Evolutionary conservation across 2,329 filamentous ascomycete species (phyloP).

Genomic region (Neurospora crassa): DNA sequence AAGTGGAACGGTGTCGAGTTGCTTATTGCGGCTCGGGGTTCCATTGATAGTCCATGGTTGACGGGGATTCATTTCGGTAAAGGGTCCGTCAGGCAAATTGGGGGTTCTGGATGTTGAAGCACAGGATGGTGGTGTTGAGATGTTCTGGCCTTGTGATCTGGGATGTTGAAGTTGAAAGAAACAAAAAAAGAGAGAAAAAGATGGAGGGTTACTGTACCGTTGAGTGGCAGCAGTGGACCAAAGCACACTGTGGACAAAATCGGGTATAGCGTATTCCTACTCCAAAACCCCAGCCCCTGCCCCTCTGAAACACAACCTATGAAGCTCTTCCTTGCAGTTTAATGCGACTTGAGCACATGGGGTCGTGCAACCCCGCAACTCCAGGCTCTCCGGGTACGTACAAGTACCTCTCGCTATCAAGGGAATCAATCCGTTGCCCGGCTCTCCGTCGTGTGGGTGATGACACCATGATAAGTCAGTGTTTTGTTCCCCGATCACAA

Average conservation of each 20-base stretch:
- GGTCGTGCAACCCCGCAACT: background rate
- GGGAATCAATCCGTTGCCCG: background rate
- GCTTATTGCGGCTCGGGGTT: background rate
- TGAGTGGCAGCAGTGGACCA: background rate
- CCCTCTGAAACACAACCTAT: background rate
- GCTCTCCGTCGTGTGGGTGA: background rate
- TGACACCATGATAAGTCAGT: background rate
- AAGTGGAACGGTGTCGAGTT: background rate
- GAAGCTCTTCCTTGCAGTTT: background rate
- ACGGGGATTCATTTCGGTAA: background rate
- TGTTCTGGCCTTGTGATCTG: background rate
- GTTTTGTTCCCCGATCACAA: background rate
- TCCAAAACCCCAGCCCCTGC: background rate
- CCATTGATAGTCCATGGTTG: background rate
- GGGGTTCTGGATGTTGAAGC: background rate
- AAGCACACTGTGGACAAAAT: background rate
- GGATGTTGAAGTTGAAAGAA: background rate
- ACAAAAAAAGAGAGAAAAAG: background rate
- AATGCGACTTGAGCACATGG: background rate
- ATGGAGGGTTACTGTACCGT: background rate
- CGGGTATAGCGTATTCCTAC: background rate
- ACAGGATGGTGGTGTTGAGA: background rate
- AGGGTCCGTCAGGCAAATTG: background rate
- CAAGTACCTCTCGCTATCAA: background rate
- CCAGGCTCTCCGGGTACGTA: background rate